Evolutionary conservation across 176 grass and related monocot species (phyloP), one percentile per base, ranked within the genome.

Genomic region (Themeda triandra): DNA sequence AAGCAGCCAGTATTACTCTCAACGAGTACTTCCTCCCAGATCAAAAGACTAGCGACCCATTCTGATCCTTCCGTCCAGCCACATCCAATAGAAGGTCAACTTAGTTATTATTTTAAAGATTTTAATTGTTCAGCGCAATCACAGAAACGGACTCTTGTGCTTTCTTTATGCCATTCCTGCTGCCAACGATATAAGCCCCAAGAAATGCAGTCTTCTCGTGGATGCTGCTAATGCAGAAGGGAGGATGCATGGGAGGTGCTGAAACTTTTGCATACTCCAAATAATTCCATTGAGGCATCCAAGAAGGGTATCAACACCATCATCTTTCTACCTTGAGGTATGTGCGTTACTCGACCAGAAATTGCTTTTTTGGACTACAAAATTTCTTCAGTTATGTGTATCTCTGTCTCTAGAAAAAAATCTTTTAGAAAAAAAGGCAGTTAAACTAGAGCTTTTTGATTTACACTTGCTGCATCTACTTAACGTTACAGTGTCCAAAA

Each of bases 271-370:
- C 63, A 48, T 69, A 59, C 32, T 59, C 60, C 27, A 69, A 51
- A 39, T 36, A 32, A 42, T 73, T 75, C 30, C 36, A 59, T 85
- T 51, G 72, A 68, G 10, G 37, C 85, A 78, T 76, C 51, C 70
- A 89, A 83, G 27, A 24, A 72, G 71, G 42, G 41, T 29, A 86
- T 86, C 76, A 76, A 63, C 87, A 75, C 35, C 62, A 35, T 46
- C 56, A 49, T 46, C 83, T 73, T 73, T 82, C 35, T 46, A 76
- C 65, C 53, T 66, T 67, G 15, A 86, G 83, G 83, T 89, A 82
- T 11, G 41, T 5, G 59, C 9, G 31, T 32, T 23, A 27, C 19
- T 29, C 27, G 31, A 17, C 71, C 8, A 74, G 11, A 74, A 31
- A 21, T 19, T 73, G 2, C 1, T 28, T 28, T 44, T 29, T 46